Evolutionary conservation across 192 early-diverging fungal genomes (phyloP), one percentile per base, ranked within the genome.

Genomic region (Entomortierella beljakovae): DNA sequence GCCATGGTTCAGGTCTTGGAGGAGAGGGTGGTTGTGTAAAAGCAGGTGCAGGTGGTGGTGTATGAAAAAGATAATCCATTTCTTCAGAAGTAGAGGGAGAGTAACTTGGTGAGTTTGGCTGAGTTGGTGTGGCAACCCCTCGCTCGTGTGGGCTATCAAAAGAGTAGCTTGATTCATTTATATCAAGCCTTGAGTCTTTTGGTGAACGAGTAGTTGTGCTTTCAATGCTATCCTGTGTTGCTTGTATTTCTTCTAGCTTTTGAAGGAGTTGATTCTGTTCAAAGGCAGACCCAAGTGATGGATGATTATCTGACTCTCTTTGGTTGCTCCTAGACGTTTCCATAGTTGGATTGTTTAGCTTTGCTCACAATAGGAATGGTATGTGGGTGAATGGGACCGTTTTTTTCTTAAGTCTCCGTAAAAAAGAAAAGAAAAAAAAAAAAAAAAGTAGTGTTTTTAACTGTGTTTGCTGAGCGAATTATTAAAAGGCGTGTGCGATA

Each of bases 11-110:
- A 20, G 59, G 69, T 34, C 52, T 40, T 25, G 69, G 69, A 25
- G 59, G 61, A 16, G 69, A 63, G 16, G 69, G 69, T 4, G 69
- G 69, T 6, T 71, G 40, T 6, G 59, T 33, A 29, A 61, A 61
- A 29, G 68, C 26, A 0, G 68, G 58, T 32, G 16, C 38, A 2
- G 69, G 69, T 23, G 68, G 58, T 40, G 68, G 57, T 16, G 68
- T 70, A 3, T 33, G 51, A 61, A 60, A 61, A 32, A 49, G 2
- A 40, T 34, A 23, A 35, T 63, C 68, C 20, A 70, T 23, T 8
- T 70, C 68, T 46, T 64, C 62, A 37, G 67, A 60, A 8, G 43
- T 23, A 10, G 67, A 60, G 0, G 67, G 57, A 5, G 67, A 68
- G 16, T 43, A 34, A n/a, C 51, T 20, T 35, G 67, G 35, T 8